phyloP scores from a whole-genome alignment of 2,329 filamentous ascomycete genomes.

The Escovopsis sp. region DNA sequence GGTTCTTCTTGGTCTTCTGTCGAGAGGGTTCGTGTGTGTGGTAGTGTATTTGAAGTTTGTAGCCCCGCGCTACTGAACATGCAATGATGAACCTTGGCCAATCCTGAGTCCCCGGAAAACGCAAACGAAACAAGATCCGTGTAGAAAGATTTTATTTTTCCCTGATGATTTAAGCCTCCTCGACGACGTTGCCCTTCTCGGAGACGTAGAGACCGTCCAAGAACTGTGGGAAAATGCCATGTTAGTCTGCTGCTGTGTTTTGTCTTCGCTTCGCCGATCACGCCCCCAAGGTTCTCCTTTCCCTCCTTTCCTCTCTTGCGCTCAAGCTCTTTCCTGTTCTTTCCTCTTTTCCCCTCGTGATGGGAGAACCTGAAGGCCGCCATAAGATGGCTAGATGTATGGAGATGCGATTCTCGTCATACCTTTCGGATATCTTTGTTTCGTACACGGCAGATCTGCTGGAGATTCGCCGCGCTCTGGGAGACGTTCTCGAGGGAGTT shows the following conservation, averaged over 20 bases:
- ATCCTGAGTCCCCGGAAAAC: conserved; percentile 49
- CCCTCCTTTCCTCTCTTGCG: no score
- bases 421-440: conserved; percentile 99
- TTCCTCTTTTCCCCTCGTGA: no score
- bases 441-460: conserved; percentile 97
- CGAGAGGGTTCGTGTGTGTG: no score
- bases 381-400: no score
- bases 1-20: no score
- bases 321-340: no score
- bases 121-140: conserved; percentile 36
- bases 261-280: no score
- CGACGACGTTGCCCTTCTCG: conserved; percentile 89
- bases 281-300: no score
- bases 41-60: conserved; percentile 18
- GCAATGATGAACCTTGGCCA: conserved; percentile 47
- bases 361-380: no score
- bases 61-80: conserved; percentile 41
- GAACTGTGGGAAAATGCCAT: conserved; percentile 61
- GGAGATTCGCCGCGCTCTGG: conserved; percentile 96
- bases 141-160: conserved; percentile 29
- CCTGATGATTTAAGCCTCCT: conserved; percentile 44
- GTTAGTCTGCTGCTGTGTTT: no score
- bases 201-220: conserved; percentile 99
- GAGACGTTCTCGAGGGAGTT: conserved; percentile 97
- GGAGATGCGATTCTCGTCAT: no score